These are phyloP conservation scores for Colletotrichum lini DNA, from an alignment of 2,329 filamentous ascomycete species.

Conservation along the genomic window DNA sequence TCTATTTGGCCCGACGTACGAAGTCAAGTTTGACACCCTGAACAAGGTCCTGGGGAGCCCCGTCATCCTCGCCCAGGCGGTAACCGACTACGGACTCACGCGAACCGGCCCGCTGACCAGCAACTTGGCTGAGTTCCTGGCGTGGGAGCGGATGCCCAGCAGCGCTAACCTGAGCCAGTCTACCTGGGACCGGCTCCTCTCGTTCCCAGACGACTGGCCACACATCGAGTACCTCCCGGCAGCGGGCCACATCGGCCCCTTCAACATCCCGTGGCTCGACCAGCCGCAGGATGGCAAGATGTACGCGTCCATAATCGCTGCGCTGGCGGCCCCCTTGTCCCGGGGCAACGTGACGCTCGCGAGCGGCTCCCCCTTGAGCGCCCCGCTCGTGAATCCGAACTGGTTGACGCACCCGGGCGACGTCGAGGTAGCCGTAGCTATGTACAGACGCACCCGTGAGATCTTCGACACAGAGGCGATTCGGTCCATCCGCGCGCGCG, in stretches of 20 bases:
- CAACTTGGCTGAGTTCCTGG: slow-evolving; percentile 42
- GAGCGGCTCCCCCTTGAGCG: slow-evolving; percentile 1
- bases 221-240: slow-evolving; percentile 50
- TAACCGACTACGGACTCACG: not conserved
- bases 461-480: slow-evolving; percentile 50
- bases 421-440: slow-evolving; percentile 58
- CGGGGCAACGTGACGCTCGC: slow-evolving; percentile 52
- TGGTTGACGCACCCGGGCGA: slow-evolving; percentile 61
- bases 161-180: slow-evolving; percentile 39
- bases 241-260: slow-evolving; percentile 34
- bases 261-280: slow-evolving; percentile 18
- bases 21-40: slow-evolving; percentile 42
- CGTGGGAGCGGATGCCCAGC: slow-evolving; percentile 51
- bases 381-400: slow-evolving; percentile 61
- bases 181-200: slow-evolving; percentile 10
- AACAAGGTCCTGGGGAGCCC: slow-evolving; percentile 24
- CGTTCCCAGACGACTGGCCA: slow-evolving; percentile 53
- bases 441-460: slow-evolving; percentile 51
- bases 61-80: not conserved
- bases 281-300: slow-evolving; percentile 35
- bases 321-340: slow-evolving; percentile 57
- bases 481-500: not conserved
- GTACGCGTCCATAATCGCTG: slow-evolving; percentile 39
- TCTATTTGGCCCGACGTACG: slow-evolving; percentile 29
- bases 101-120: slow-evolving; percentile 24